Evolutionary conservation across 352 stramenopile species (phyloP), one percentile per base, ranked within the genome.

Genomic region (Aphanomyces euteiches): DNA sequence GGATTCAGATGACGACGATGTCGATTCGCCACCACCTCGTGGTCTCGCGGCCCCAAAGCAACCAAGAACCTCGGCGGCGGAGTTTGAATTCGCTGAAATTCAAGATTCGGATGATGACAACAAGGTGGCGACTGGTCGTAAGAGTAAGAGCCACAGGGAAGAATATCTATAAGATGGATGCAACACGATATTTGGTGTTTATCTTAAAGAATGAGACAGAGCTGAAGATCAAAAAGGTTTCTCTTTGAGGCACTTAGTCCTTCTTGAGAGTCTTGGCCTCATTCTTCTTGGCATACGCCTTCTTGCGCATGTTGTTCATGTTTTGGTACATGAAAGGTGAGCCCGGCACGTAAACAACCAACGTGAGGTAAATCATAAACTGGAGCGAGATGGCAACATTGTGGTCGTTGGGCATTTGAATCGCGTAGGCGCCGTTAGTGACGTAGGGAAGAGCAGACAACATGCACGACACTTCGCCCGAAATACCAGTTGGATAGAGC

Each of bases 401-500:
- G 80, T 90, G 82, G 36, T 81, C 79, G 75, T 92, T 93, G 7
- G 86, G 86, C 69, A 86, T 74, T 75, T 83, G 74, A 69, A 93
- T 87, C 41, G 86, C 71, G 80, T 90, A 92, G 34, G 73, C 83
- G 39, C 85, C 83, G 7, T 75, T 81, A 13, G 78, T 73, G 47
- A 93, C 74, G 60, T 79, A 89, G 13, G 67, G 69, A 8, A 93
- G 73, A 56, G 84, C 79, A 66, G 77, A 90, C 57, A 90, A 21
- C 86, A 93, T 91, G 69, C 84, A 92, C 38, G 90, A 72, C 66
- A 89, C 81, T 70, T 93, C 86, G 61, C 83, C 83, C 3, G 84
- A 84, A 67, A 99, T 98, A 59, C 96, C 96, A 48, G 93, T 98
- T 12, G 97, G 96, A 82, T 99, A 99, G 17, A 99, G 84, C 66